Percentiles rank a stretch among this genome's conserved stretches.
phyloP scores from a whole-genome alignment of 257 asterid species.

The Pogostemon cablin region DNA sequence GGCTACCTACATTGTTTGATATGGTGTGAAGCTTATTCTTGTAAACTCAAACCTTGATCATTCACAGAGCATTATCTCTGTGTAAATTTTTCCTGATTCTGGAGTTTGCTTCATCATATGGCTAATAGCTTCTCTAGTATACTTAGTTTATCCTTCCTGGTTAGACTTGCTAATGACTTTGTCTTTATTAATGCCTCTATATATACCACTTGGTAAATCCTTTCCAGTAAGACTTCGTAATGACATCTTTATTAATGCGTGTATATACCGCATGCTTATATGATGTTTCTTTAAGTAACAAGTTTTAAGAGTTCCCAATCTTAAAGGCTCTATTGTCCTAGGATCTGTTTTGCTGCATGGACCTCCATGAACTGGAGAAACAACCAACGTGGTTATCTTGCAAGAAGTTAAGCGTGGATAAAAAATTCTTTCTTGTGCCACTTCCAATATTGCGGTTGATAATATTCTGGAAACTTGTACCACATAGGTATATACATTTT shows the following conservation, averaged over 20 bases:
- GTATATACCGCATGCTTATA: background rate
- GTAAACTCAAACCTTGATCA: slow-evolving; percentile 75
- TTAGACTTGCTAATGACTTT: background rate
- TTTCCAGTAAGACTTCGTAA: slow-evolving; percentile 3
- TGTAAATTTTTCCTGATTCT: too few species aligned
- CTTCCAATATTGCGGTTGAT: slow-evolving; percentile 98
- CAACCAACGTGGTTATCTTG: slow-evolving; percentile 28
- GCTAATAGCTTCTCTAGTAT: too few species aligned
- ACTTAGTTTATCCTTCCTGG: background rate
- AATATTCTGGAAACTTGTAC: slow-evolving; percentile 96
- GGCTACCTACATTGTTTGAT: slow-evolving; percentile 54
- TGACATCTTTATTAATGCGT: background rate
- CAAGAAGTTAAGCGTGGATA: slow-evolving; percentile 98
- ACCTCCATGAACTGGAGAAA: slow-evolving; percentile 77
- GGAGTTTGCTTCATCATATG: background rate
- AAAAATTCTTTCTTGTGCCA: slow-evolving; percentile 93
- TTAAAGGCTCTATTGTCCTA: slow-evolving; percentile 88
- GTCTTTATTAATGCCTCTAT: background rate
- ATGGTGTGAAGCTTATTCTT: slow-evolving; percentile 64
- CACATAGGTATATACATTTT: background rate
- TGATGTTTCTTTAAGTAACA: slow-evolving; percentile 19
- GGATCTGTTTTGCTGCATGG: slow-evolving; percentile 95
- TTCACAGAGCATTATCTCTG: slow-evolving; percentile 46
- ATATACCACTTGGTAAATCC: background rate
- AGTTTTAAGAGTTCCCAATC: slow-evolving; percentile 64